phyloP scores from a whole-genome alignment of 1,139 yeast genomes.

The Blastobotrys aristatus region DNA sequence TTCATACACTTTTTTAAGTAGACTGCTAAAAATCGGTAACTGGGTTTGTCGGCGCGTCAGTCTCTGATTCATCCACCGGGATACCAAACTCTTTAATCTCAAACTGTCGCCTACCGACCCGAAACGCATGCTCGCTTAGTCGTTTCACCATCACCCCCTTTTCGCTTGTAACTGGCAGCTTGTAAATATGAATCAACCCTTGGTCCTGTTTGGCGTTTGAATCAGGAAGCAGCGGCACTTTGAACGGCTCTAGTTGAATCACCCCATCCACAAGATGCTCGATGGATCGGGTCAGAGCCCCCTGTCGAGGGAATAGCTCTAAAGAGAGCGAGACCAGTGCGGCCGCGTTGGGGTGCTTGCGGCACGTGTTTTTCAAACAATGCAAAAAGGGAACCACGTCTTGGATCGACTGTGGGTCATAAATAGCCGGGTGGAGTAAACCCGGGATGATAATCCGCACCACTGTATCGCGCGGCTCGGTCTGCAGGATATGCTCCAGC shows the following conservation, averaged over 20 bases:
- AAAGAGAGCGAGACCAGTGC: constrained; percentile 55
- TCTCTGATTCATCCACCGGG: constrained; percentile 77
- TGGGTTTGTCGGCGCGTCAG: constrained; percentile 27
- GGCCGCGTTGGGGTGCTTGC: constrained; percentile 44
- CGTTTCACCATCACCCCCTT: constrained; percentile 75
- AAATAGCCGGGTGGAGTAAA: constrained; percentile 72
- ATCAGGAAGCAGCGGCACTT: constrained; percentile 62
- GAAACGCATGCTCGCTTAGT: constrained; percentile 77
- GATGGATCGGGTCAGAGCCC: constrained; percentile 46
- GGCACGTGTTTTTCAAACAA: constrained; percentile 51
- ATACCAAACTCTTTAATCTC: constrained; percentile 92
- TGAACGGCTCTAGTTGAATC: constrained; percentile 76
- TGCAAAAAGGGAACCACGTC: constrained; percentile 60
- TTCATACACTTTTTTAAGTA: too few species aligned
- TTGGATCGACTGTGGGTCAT: constrained; percentile 49
- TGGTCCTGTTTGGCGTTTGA: constrained; percentile 39
- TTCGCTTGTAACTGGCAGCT: constrained; percentile 68
- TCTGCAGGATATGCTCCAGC: constrained; percentile 14
- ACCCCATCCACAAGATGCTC: constrained; percentile 67
- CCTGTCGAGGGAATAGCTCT: constrained; percentile 59
- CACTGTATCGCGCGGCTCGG: constrained; percentile 33
- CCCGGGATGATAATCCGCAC: constrained; percentile 71
- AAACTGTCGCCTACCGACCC: constrained; percentile 74
- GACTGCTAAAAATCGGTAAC: too few species aligned
- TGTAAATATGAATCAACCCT: constrained; percentile 73